phyloP scores from a whole-genome alignment of 441 rosid genomes.

The Jatropha multifida region DNA sequence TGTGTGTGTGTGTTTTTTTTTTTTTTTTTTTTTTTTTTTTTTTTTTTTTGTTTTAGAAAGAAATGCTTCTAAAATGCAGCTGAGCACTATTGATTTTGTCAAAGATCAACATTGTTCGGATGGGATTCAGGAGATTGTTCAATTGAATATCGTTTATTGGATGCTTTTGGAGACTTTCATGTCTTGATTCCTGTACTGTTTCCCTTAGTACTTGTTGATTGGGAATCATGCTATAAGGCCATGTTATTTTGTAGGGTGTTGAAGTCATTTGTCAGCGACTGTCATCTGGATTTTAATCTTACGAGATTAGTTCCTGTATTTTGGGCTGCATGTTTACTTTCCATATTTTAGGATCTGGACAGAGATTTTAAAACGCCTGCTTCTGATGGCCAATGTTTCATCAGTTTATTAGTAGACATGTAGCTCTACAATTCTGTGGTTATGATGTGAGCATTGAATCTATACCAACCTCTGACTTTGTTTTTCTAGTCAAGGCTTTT shows the following conservation, averaged over 20 bases:
- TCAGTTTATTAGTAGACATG: neutral
- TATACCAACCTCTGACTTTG: neutral
- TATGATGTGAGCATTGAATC: too few relatives aligned
- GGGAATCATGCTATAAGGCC: neutral
- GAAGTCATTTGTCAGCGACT: neutral
- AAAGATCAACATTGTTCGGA: neutral
- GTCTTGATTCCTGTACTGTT: neutral
- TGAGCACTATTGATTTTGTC: neutral
- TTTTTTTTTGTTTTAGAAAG: neutral
- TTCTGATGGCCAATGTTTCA: neutral
- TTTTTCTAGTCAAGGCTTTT: neutral
- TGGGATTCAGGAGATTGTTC: neutral
- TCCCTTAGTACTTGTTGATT: neutral
- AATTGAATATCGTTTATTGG: neutral
- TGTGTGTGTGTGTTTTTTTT: too few relatives aligned
- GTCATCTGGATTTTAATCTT: neutral
- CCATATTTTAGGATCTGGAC: neutral
- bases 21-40: too few relatives aligned
- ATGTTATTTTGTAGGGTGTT: neutral
- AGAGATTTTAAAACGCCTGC: too few relatives aligned
- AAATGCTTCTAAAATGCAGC: neutral
- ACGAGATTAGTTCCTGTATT: neutral
- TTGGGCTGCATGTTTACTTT: neutral
- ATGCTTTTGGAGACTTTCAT: neutral
- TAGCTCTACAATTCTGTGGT: too few relatives aligned